Evolutionary conservation across 164 flowering plant genomes (phyloP), one percentile per base, ranked within the genome.

Genomic region (Akebia trifoliata): DNA sequence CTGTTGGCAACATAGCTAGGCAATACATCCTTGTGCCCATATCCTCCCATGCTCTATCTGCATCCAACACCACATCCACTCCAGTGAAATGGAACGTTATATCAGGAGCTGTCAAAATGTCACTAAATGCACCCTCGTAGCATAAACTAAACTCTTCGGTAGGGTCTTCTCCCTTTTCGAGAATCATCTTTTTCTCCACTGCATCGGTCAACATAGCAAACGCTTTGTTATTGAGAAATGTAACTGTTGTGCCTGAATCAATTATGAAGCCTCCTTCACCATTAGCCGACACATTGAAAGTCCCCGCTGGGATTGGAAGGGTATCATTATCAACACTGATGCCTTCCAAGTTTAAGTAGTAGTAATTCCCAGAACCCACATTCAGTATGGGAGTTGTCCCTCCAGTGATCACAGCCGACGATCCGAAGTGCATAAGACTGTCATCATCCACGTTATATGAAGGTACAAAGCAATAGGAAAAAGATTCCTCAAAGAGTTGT

Each of bases 1-100:
- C 6, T 11, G 38, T 20, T 1, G 37, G 36, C 38, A 52, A 10
- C 17, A 52, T 52, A 1, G 28, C 56, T 20, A 52, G 17, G 56
- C 56, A 52, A 1, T 11, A 2, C 26, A 17, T 4, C 42, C 42
- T 29, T 3, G 34, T 1, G 4, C 17, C 29, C 10, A 8, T 20
- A 8, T 21, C 28, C 10, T 3, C 8, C 42, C 56, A 52, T 10
- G 28, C 22, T 34, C 37, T 52, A 8, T 20, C 2, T 21, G 4
- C 6, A 15, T 12, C 35, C 39, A 52, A 20, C 1, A 46, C 42
- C 43, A 58, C 22, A 20, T 58, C 53, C 2, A 25, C 40, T 2
- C 53, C 52, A 18, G 21, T 18, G 29, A 34, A 58, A 34, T 58
- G 61, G 20, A 46, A 46, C 1, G 31, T 58, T 2, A 58, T 22